Base-by-base conservation (phyloP, 257 asterid genomes). In the Euphrasia confusa region DNA sequence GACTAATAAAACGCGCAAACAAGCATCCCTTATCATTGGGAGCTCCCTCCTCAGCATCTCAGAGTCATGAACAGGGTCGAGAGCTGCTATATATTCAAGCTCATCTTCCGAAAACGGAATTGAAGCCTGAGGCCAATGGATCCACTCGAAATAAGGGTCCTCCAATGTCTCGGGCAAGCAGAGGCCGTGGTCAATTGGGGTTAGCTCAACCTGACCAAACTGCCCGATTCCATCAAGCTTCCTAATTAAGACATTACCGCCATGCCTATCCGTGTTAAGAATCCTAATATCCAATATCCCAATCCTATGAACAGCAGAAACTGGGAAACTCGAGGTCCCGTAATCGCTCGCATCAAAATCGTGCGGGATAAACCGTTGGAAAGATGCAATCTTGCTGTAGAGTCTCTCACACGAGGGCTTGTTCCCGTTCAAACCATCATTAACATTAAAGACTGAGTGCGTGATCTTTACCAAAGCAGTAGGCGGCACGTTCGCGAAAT, bases 61-160 rank as follows among this genome's bases (percentile, higher is more conserved):
- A 4, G 87, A 74, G 62, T 89, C 98, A 54, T 76, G 68, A 55
- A 74, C 45, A 10, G 95, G 90, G 61, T 89, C 93, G 9, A 92
- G 93, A 18, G 73, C 79, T 18, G 49, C 56, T 21, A 92, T 89
- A 77, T 92, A 92, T 64, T 83, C 89, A 17, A 92, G 96, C 68
- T 92, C 99, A 28, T 92, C 97, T 0, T 84, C 99, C 11, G 96
- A 89, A 69, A 92, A 92, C 0, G 99, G 97, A 37, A 92, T 81
- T 12, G 99, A 92, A 60, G 99, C 88, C 76, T 92, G 99, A 10
- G 97, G 99, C 98, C 98, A 91, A 69, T 91, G 96, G 50, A 88
- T 90, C 98, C 98, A 90, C 81, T 90, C 98, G 53, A 88, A 90
- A 68, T 88, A 90, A 1, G 98, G 98, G 61, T 90, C 98, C 72